Conservation (phyloP, 768 basidiomycete genomes). For the Lactarius tabidus region DNA sequence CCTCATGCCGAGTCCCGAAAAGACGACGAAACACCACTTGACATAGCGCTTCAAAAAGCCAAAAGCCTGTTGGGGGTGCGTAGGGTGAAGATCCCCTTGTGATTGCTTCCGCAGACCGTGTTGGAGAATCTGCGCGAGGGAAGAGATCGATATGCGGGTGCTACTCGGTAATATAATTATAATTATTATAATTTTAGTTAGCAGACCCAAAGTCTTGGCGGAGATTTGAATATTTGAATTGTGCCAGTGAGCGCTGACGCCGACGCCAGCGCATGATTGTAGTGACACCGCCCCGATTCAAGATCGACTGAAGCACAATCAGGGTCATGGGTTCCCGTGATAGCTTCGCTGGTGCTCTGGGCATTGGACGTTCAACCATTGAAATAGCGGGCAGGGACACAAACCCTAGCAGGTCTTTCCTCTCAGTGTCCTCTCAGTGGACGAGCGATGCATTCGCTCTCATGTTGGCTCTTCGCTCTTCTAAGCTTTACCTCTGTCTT, state of each 20-base stretch:
- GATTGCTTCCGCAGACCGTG: neutral
- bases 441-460: slow-evolving; percentile 12
- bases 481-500: slow-evolving; percentile 4
- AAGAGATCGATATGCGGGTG: neutral
- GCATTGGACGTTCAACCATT: neutral
- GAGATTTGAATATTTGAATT: neutral
- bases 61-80: slow-evolving; percentile 39
- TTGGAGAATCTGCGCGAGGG: slow-evolving; percentile 1
- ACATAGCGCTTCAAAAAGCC: slow-evolving; percentile 44
- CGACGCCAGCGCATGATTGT: neutral
- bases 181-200: neutral
- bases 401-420: too few relatives aligned
- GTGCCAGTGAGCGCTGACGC: neutral
- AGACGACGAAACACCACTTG: slow-evolving; percentile 46
- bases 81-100: slow-evolving; percentile 30
- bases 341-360: neutral
- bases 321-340: neutral
- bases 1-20: slow-evolving; percentile 42
- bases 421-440: too few relatives aligned
- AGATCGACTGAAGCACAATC: neutral
- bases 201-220: neutral
- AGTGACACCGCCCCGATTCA: neutral
- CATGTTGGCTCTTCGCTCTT: slow-evolving; percentile 2
- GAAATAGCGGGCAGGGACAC: neutral
- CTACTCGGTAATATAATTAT: neutral